Evolutionary conservation across 768 basidiomycete species (phyloP).

Genomic region (Rhizopogon sp.): DNA sequence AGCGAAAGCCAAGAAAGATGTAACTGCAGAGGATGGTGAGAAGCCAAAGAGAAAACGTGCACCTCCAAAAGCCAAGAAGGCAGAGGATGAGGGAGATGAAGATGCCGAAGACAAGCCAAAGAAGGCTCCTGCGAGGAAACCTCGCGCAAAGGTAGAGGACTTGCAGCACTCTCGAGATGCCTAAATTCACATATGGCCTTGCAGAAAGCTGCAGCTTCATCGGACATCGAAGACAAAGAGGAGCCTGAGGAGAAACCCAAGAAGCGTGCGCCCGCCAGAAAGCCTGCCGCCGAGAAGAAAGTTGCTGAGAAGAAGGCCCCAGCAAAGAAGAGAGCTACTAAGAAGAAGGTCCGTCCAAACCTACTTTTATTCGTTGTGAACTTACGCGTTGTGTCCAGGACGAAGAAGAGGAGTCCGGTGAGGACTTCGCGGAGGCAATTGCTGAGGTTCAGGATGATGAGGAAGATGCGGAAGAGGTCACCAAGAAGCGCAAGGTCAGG

Average conservation of each 20-base stretch:
- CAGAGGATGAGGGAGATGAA: conserved; percentile 30
- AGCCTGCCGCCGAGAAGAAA: conserved; percentile 42
- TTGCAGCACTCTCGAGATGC: background rate
- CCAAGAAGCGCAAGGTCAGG: conserved; percentile 71
- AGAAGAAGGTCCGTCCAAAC: conserved; percentile 3
- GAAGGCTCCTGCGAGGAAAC: conserved; percentile 29
- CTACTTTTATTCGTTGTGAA: background rate
- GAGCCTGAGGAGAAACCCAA: conserved; percentile 46
- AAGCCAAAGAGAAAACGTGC: conserved; percentile 32
- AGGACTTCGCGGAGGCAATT: conserved; percentile 42
- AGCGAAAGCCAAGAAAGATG: conserved; percentile 31
- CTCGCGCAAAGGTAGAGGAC: conserved; percentile 28
- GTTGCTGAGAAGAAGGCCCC: conserved; percentile 40
- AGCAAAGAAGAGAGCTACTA: conserved; percentile 26
- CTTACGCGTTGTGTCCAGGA: conserved; percentile 7
- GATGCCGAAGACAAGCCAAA: conserved; percentile 26
- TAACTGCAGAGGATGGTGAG: conserved; percentile 27
- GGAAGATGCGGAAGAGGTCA: conserved; percentile 32
- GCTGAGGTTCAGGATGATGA: conserved; percentile 43
- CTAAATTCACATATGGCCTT: conserved; percentile 6
- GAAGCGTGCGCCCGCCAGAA: conserved; percentile 40
- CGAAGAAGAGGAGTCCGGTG: conserved; percentile 38
- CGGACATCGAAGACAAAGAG: conserved; percentile 24
- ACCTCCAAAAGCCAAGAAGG: conserved; percentile 24
- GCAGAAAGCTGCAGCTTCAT: conserved; percentile 22